phyloP scores from a whole-genome alignment of 306 rosid species.

The Gillenia trifoliata region DNA sequence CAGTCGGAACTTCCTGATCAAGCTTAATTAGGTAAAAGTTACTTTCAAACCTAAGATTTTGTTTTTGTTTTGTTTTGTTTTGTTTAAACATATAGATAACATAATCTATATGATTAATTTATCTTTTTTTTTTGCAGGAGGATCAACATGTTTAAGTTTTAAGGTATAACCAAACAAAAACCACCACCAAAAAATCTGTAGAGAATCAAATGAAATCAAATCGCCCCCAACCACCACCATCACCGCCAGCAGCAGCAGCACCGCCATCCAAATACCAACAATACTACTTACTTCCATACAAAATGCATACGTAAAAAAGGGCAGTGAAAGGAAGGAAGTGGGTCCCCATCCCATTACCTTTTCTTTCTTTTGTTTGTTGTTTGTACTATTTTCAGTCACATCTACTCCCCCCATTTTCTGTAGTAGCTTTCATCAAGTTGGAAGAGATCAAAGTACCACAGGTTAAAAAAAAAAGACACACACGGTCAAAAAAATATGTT shows the following conservation, averaged over 20 bases:
- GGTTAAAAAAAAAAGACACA: conserved; percentile 37
- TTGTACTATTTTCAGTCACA: conserved; percentile 39
- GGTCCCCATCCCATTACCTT: conserved; percentile 35
- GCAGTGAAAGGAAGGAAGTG: conserved; percentile 49
- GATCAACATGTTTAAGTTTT: conserved; percentile 13
- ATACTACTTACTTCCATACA: conserved; percentile 82
- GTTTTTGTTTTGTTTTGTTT: neutral
- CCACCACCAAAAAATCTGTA: conserved; percentile 32
- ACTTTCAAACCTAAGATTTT: neutral
- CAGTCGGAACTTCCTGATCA: conserved; percentile 56
- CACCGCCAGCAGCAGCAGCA: neutral
- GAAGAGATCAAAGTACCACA: conserved; percentile 42
- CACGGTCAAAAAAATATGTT: conserved; percentile 31
- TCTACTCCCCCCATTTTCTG: conserved; percentile 33
- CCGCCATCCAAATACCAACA: conserved; percentile 38
- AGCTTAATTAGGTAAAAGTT: conserved; percentile 25
- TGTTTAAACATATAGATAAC: neutral
- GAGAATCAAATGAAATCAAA: conserved; percentile 42
- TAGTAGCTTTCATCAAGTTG: conserved; percentile 42
- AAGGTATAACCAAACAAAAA: conserved; percentile 34
- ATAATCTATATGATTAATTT: neutral
- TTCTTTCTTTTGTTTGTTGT: conserved; percentile 31
- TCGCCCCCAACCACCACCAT: conserved; percentile 4
- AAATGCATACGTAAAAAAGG: conserved; percentile 64
- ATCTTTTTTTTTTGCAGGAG: conserved; percentile 40